Conservation (phyloP, 352 stramenopile species). For the Globisporangium polare region DNA sequence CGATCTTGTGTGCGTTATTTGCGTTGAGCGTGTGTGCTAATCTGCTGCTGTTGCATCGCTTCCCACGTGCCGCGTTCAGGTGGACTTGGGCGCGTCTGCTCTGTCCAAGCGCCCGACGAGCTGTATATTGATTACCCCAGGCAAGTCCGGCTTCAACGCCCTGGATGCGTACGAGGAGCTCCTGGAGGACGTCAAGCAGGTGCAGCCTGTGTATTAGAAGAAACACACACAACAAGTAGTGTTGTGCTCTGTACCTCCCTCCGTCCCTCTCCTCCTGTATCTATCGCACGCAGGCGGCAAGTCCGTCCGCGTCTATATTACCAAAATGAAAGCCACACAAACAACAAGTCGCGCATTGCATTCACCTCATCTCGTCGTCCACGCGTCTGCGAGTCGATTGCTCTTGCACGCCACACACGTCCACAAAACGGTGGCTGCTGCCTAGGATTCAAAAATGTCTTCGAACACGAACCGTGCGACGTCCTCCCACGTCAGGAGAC, state of each 20-base stretch:
- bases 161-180: slow-evolving; percentile 90
- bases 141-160: slow-evolving; percentile 89
- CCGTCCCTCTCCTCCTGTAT: slow-evolving; percentile 16
- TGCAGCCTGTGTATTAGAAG: slow-evolving; percentile 82
- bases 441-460: slow-evolving; percentile 38
- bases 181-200: slow-evolving; percentile 84
- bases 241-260: slow-evolving; percentile 8
- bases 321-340: slow-evolving; percentile 9
- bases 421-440: neutral
- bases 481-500: slow-evolving; percentile 48
- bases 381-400: neutral
- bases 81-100: slow-evolving; percentile 93
- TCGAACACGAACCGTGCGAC: slow-evolving; percentile 61
- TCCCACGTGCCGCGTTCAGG: slow-evolving; percentile 31
- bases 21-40: slow-evolving; percentile 2
- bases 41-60: slow-evolving; percentile 6
- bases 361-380: neutral
- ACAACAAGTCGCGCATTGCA: neutral
- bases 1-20: neutral
- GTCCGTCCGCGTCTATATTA: slow-evolving; percentile 12
- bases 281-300: slow-evolving; percentile 16
- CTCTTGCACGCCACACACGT: neutral
- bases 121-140: slow-evolving; percentile 96
- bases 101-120: slow-evolving; percentile 98
- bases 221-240: slow-evolving; percentile 18